These are phyloP conservation scores for Thermothielavioides terrestris DNA, from an alignment of 495 filamentous ascomycete species.

Conservation along the genomic window DNA sequence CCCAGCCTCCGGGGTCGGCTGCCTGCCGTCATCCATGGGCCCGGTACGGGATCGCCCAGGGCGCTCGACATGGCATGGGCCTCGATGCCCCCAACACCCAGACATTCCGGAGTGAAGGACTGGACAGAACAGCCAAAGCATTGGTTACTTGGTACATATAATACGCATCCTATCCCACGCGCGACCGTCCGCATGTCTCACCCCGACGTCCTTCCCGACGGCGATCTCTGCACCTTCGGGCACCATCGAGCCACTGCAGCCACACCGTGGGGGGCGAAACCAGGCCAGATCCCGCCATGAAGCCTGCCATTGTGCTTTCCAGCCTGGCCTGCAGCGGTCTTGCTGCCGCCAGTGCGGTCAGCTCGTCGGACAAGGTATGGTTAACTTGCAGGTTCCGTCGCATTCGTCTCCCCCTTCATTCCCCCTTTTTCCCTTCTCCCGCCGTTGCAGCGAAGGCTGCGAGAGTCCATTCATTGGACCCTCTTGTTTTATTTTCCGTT, in stretches of 20 bases:
- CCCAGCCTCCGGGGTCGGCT: too few relatives aligned
- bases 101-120: too few relatives aligned
- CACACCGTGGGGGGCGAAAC: not conserved
- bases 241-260: not conserved
- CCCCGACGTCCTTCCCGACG: not conserved
- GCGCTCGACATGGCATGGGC: too few relatives aligned
- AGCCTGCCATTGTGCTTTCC: constrained; percentile 13
- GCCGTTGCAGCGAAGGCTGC: not conserved
- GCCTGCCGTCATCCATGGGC: too few relatives aligned
- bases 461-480: not conserved
- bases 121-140: too few relatives aligned
- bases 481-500: not conserved
- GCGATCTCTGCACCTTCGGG: not conserved
- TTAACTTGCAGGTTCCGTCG: too few relatives aligned
- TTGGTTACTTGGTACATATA: too few relatives aligned
- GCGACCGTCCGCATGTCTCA: too few relatives aligned
- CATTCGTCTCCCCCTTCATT: too few relatives aligned
- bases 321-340: constrained; percentile 13
- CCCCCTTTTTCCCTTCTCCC: not conserved
- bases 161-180: not conserved
- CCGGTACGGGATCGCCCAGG: too few relatives aligned
- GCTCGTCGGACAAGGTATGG: constrained; percentile 8
- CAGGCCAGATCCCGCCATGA: constrained; percentile 12
- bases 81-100: too few relatives aligned
- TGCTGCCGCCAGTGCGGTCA: constrained; percentile 8